Conservation (phyloP, 192 early-diverging fungal species). For the Rhizophagus prolifer region DNA sequence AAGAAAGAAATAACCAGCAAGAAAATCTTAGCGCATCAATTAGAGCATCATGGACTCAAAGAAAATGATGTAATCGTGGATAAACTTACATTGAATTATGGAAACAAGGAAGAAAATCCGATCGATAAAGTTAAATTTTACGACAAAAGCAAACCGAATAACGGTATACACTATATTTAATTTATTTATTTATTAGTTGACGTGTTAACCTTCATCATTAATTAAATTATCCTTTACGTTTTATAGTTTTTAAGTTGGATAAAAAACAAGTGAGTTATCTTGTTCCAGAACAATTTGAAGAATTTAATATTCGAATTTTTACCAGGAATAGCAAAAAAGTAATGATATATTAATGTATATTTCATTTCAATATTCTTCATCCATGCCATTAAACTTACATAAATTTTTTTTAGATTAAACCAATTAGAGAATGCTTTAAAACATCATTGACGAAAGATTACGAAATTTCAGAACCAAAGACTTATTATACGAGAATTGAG, state of each 20-base stretch:
- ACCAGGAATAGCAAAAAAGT: constrained; percentile 54
- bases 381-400: background rate
- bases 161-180: background rate
- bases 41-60: constrained; percentile 50
- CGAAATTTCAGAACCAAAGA: too few species aligned
- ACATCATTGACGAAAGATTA: too few species aligned
- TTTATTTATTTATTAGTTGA: background rate
- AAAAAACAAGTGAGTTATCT: constrained; percentile 71
- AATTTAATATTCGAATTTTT: constrained; percentile 68
- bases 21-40: constrained; percentile 57
- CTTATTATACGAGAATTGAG: too few species aligned
- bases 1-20: constrained; percentile 50
- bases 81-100: constrained; percentile 73
- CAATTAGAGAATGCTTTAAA: too few species aligned
- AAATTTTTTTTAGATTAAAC: background rate
- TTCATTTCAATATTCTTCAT: too few species aligned
- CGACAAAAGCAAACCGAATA: background rate
- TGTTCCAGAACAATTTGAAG: constrained; percentile 68
- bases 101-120: constrained; percentile 82
- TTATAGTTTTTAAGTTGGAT: constrained; percentile 61
- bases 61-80: constrained; percentile 76
- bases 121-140: constrained; percentile 82
- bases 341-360: too few species aligned
- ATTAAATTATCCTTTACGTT: too few species aligned
- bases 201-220: background rate